Percentiles rank a stretch among this genome's conserved stretches.
phyloP scores from a whole-genome alignment of 495 filamentous ascomycete genomes.

The Penicillium daleae region DNA sequence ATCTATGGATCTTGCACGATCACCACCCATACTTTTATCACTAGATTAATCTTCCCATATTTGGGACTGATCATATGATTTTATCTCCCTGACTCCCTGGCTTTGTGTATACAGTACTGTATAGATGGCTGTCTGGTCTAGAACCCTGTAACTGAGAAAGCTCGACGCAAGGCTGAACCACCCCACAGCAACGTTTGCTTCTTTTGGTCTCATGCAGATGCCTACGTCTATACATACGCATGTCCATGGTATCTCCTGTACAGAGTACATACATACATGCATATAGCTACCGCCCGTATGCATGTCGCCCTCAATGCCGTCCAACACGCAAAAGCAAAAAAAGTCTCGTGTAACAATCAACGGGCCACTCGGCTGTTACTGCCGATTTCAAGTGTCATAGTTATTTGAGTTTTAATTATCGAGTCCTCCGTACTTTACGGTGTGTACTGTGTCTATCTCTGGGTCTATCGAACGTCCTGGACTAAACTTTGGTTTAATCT shows the following conservation, averaged over 20 bases:
- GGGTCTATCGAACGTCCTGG: not conserved
- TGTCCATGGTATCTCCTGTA: not conserved
- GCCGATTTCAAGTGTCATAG: not conserved
- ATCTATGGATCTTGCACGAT: not conserved
- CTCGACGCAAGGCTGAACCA: conserved; percentile 1
- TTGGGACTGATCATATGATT: not conserved
- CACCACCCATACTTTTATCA: not conserved
- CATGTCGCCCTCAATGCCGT: not conserved
- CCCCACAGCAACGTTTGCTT: not conserved
- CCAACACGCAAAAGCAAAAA: not conserved
- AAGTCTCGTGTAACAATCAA: not conserved
- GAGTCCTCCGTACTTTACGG: no score
- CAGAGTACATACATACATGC: not conserved
- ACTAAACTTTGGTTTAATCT: no score
- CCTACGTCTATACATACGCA: not conserved
- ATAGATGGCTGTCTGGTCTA: not conserved
- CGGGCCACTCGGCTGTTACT: not conserved
- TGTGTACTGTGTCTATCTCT: no score
- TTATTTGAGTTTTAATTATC: no score
- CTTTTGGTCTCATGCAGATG: not conserved
- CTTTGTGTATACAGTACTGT: not conserved
- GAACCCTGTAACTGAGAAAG: not conserved
- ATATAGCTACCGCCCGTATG: not conserved
- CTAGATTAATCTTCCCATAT: not conserved
- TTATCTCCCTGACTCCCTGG: no score